phyloP scores from a whole-genome alignment of 495 filamentous ascomycete species.

The Penicillium parvum region DNA sequence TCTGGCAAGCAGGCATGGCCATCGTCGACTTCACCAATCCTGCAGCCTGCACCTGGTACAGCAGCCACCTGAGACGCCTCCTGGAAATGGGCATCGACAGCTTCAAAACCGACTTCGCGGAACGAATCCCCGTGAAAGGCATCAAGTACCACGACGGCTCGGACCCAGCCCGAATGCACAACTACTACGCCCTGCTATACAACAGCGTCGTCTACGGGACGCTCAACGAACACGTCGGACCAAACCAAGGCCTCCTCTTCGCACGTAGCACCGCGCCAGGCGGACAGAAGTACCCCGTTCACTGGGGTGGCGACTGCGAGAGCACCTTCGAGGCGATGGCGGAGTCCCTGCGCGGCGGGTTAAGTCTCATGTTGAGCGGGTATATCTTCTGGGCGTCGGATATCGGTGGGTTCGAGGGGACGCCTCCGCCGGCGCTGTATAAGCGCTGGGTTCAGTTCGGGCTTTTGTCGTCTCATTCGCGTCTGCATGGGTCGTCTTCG shows the following conservation, averaged over 20 bases:
- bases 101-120: conserved; percentile 73
- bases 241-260: conserved; percentile 60
- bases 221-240: conserved; percentile 54
- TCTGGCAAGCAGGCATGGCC: conserved; percentile 74
- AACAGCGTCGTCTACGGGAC: conserved; percentile 66
- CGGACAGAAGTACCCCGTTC: conserved; percentile 62
- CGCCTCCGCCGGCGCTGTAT: conserved; percentile 62
- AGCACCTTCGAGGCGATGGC: conserved; percentile 69
- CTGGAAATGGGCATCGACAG: conserved; percentile 64
- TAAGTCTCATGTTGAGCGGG: conserved; percentile 60
- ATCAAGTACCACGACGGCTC: conserved; percentile 54
- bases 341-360: conserved; percentile 65
- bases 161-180: conserved; percentile 65
- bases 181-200: conserved; percentile 68
- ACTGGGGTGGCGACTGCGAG: conserved; percentile 68
- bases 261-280: conserved; percentile 63
- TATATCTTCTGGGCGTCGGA: conserved; percentile 68
- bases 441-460: conserved; percentile 76
- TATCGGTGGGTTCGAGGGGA: conserved; percentile 71
- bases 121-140: conserved; percentile 61
- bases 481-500: conserved; percentile 60
- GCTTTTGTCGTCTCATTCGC: conserved; percentile 61
- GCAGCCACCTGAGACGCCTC: conserved; percentile 50
- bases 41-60: conserved; percentile 58
- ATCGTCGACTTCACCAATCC: conserved; percentile 72